Percentiles rank a stretch among this genome's conserved stretches.
Evolutionary conservation across 495 filamentous ascomycete species (phyloP).

Genomic region (Parmelia sp.): DNA sequence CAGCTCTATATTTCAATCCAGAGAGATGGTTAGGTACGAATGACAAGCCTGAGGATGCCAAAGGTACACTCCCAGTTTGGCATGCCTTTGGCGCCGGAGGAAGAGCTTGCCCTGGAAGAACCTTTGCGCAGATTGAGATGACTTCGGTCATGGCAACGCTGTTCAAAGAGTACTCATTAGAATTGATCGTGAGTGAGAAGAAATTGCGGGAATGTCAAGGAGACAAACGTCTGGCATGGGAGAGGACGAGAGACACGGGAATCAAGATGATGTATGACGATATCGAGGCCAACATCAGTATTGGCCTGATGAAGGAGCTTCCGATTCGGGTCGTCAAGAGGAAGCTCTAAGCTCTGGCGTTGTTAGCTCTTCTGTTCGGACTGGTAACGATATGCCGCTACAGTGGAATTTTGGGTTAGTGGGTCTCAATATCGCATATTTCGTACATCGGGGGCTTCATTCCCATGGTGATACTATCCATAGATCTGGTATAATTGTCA

Average conservation of each 20-base stretch:
- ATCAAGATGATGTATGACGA: constrained; percentile 3
- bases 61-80: background rate
- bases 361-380: background rate
- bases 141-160: constrained; percentile 15
- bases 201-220: background rate
- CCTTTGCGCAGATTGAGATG: constrained; percentile 9
- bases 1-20: constrained; percentile 8
- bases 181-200: constrained; percentile 11
- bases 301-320: constrained; percentile 10
- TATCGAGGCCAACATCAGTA: constrained; percentile 11
- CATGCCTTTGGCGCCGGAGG: background rate
- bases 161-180: constrained; percentile 1
- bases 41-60: background rate
- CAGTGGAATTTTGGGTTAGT: no score
- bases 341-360: background rate
- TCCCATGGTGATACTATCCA: no score
- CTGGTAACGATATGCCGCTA: no score
- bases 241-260: constrained; percentile 1
- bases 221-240: background rate
- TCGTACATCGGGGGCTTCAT: no score
- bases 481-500: no score
- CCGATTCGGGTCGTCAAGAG: constrained; percentile 7
- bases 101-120: constrained; percentile 11
- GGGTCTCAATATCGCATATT: no score
- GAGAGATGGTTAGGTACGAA: constrained; percentile 7